These are phyloP conservation scores for Xylariales sp. DNA, from an alignment of 2,329 filamentous ascomycete species.

Conservation along the genomic window DNA sequence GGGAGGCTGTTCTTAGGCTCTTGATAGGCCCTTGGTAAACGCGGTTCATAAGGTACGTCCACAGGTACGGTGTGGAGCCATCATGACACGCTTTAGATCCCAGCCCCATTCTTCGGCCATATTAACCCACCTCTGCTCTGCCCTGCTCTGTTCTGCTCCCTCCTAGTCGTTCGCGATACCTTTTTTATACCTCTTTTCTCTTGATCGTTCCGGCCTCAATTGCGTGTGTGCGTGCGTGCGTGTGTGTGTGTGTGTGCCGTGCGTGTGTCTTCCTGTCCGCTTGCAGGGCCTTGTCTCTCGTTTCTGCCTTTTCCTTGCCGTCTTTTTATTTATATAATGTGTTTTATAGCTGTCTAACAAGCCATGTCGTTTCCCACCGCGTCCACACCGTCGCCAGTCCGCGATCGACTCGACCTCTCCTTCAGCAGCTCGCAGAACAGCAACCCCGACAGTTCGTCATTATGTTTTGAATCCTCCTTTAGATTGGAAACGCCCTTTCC, in stretches of 20 bases:
- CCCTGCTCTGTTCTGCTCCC: slow-evolving; percentile 21
- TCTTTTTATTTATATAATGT: slow-evolving; percentile 41
- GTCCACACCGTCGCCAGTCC: slow-evolving; percentile 43
- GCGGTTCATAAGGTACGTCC: slow-evolving; percentile 32
- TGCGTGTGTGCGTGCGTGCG: no score
- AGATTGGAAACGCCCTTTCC: slow-evolving; percentile 49
- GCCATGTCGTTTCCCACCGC: slow-evolving; percentile 46
- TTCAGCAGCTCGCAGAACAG: slow-evolving; percentile 47
- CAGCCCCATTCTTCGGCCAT: slow-evolving; percentile 39
- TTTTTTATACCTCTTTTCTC: neutral
- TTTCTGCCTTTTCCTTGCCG: slow-evolving; percentile 12
- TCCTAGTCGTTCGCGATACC: slow-evolving; percentile 33
- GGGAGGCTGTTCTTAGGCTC: no score
- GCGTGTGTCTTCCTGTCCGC: slow-evolving; percentile 15
- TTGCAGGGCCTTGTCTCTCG: slow-evolving; percentile 28
- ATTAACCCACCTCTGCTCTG: slow-evolving; percentile 33
- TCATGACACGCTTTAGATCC: slow-evolving; percentile 45
- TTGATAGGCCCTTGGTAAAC: slow-evolving; percentile 33
- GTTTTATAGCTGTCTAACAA: slow-evolving; percentile 39
- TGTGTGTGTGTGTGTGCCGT: no score
- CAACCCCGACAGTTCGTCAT: slow-evolving; percentile 47
- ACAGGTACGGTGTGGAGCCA: slow-evolving; percentile 41
- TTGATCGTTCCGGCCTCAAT: neutral
- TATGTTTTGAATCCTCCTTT: slow-evolving; percentile 53
- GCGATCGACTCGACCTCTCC: slow-evolving; percentile 42